Evolutionary conservation across 106 monocot genomes (phyloP), one percentile per base, ranked within the genome.

Genomic region (Narthecium ossifragum): DNA sequence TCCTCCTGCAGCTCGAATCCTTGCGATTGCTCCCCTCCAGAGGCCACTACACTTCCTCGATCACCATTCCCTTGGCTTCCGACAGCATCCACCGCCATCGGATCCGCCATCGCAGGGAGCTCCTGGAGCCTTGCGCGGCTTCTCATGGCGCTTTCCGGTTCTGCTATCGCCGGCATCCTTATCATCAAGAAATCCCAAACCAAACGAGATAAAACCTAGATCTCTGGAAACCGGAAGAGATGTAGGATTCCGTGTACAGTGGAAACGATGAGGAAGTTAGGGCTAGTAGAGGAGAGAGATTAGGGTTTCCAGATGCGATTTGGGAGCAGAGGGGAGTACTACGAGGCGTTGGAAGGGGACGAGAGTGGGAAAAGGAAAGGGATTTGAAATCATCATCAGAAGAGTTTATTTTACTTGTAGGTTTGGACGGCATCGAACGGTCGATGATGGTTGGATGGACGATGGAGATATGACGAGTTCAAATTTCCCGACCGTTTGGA

Each of bases 1-100:
- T 92, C 84, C 63, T 84, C 92, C 32, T 76, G 66, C 34, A 88
- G 64, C 66, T 88, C 92, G 62, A 84, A 81, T 27, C 83, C 60
- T 32, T 54, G 57, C 21, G 51, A 27, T 20, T 18, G 1, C 45
- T 2, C 52, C 34, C 10, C 47, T 28, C 31, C 47, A 29, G 45
- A 2, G n/a, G 5, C 47, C 15, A 33, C 50, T 18, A n/a, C 23
- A 32, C 27, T 17, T 15, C 29, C 43, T 46, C 17, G 10, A 23
- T 43, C 63, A 50, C 53, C 47, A 1, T 2, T 57, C 30, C 12
- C 43, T 0, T 48, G 29, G 25, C 52, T 41, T 15, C 51, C 61
- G 8, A 64, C 52, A 0, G 67, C 21, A 8, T 40, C 67, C 9
- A 9, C 29, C 17, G 47, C 10, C 3, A 30, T 25, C 10, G 29